These are phyloP conservation scores for Ceratocystis lukuohia DNA, from an alignment of 2,329 filamentous ascomycete species.

Conservation along the genomic window DNA sequence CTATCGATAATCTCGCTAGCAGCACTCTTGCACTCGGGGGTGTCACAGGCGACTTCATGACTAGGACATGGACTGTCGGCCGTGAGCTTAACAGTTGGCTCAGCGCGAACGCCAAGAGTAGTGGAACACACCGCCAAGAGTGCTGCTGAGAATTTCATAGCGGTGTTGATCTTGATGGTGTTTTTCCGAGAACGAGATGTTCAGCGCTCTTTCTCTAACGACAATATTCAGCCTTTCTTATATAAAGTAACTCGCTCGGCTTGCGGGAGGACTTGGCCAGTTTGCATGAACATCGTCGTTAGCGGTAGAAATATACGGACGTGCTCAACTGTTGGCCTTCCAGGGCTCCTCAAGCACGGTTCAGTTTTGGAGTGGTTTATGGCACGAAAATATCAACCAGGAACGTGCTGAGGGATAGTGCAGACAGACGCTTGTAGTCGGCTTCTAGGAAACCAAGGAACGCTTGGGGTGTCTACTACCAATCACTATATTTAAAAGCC, in stretches of 20 bases:
- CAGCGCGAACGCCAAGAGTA: neutral
- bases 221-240: neutral
- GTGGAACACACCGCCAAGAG: neutral
- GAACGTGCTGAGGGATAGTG: neutral
- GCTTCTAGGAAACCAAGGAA: neutral
- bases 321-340: neutral
- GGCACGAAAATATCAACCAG: neutral
- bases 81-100: neutral
- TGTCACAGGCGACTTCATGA: constrained; percentile 19
- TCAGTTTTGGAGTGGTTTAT: neutral
- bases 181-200: fast-evolving
- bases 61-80: neutral
- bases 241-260: neutral
- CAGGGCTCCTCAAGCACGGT: neutral
- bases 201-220: no score
- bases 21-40: constrained; percentile 25
- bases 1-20: constrained; percentile 25
- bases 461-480: no score
- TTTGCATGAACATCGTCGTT: neutral
- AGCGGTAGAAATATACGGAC: neutral
- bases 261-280: neutral
- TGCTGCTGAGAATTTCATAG: neutral
- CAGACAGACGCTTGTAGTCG: neutral
- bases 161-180: neutral
- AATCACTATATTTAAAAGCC: no score